A percentile compares a stretch with the other conserved stretches of the same genome.
phyloP scores from a whole-genome alignment of 2,329 filamentous ascomycete genomes.

The Akanthomyces muscarius region DNA sequence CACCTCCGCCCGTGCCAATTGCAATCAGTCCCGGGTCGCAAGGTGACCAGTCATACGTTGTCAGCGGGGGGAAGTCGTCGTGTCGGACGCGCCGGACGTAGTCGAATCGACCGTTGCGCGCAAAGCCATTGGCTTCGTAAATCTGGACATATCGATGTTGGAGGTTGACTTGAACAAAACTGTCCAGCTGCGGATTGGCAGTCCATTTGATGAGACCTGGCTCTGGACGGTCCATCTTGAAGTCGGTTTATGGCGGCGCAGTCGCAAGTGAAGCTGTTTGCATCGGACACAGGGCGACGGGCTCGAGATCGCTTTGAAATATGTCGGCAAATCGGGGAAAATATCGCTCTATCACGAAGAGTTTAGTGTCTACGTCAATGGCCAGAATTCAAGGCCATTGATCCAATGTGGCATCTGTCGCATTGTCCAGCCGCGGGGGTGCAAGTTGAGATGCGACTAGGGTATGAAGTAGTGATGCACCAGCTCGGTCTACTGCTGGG shows the following conservation, averaged over 20 bases:
- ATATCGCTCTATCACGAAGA: neutral
- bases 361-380: neutral
- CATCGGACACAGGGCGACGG: neutral
- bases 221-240: slow-evolving; percentile 54
- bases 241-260: neutral
- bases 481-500: neutral
- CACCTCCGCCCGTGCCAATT: slow-evolving; percentile 69
- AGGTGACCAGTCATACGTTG: slow-evolving; percentile 65
- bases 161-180: slow-evolving; percentile 62
- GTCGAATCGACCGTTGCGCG: slow-evolving; percentile 54
- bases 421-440: neutral
- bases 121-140: slow-evolving; percentile 58
- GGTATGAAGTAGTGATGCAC: slow-evolving; percentile 3
- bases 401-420: slow-evolving; percentile 1
- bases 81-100: slow-evolving; percentile 55
- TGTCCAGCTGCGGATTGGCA: slow-evolving; percentile 53
- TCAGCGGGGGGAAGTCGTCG: slow-evolving; percentile 60
- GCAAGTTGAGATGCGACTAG: slow-evolving; percentile 7
- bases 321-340: neutral
- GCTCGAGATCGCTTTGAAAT: neutral
- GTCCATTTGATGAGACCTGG: slow-evolving; percentile 65
- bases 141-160: slow-evolving; percentile 60
- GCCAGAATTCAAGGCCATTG: slow-evolving; percentile 16
- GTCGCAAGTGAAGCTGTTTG: neutral
- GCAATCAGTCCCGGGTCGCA: slow-evolving; percentile 63